Percentiles rank a stretch among this genome's conserved stretches.
Evolutionary conservation across 345 rosid genomes (phyloP).

Genomic region (Lagerstroemia speciosa): DNA sequence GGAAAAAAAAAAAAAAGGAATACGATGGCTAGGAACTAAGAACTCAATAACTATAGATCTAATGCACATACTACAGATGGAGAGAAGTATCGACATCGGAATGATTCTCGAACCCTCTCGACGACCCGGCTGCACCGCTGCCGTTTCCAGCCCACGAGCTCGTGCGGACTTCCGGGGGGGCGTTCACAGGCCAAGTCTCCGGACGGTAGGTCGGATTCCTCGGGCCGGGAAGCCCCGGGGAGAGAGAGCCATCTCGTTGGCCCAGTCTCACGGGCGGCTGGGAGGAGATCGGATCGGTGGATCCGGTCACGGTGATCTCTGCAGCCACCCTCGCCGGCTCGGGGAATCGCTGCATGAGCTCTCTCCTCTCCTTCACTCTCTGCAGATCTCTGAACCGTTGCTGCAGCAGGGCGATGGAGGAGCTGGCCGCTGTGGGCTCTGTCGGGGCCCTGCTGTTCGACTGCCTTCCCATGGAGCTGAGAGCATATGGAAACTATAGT

Average conservation of each 20-base stretch:
- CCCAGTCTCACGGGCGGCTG: not conserved
- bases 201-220: slow-evolving; percentile 13
- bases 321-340: slow-evolving; percentile 17
- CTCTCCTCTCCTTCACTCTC: slow-evolving; percentile 47
- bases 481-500: not conserved
- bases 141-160: slow-evolving; percentile 22
- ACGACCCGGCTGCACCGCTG: slow-evolving; percentile 13
- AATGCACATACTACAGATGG: slow-evolving; percentile 35
- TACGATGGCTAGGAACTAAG: not conserved
- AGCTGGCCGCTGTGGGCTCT: slow-evolving; percentile 29
- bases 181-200: slow-evolving; percentile 9
- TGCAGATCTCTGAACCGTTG: slow-evolving; percentile 59
- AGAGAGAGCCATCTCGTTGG: slow-evolving; percentile 26
- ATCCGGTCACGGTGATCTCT: not conserved
- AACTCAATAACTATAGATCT: not conserved
- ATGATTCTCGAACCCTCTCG: slow-evolving; percentile 25
- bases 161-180: not conserved
- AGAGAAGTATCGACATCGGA: slow-evolving; percentile 74
- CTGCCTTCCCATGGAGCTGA: slow-evolving; percentile 39
- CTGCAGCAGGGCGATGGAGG: slow-evolving; percentile 65
- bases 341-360: slow-evolving; percentile 33
- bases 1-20: not conserved
- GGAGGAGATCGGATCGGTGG: not conserved
- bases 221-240: slow-evolving; percentile 25
- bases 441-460: slow-evolving; percentile 8